phyloP scores from a whole-genome alignment of 495 filamentous ascomycete genomes.

The Penicillium taxi region DNA sequence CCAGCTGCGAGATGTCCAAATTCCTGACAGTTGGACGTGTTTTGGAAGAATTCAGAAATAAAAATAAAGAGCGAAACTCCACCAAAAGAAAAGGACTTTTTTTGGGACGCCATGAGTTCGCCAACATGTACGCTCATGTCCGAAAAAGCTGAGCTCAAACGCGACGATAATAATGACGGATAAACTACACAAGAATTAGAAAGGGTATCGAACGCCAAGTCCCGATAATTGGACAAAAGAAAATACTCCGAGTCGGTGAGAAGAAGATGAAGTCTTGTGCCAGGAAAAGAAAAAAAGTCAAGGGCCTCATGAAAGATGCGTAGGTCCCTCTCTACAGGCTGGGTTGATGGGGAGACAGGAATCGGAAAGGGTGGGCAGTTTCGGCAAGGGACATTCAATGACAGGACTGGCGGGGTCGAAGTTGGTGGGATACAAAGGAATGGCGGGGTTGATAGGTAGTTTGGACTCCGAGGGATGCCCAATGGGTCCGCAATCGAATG shows the following conservation, averaged over 20 bases:
- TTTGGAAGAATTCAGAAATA: neutral
- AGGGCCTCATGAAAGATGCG: conserved; percentile 6
- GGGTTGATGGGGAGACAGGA: conserved; percentile 27
- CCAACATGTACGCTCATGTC: conserved; percentile 18
- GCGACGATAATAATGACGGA: conserved; percentile 18
- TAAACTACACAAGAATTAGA: conserved; percentile 27
- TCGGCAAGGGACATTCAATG: neutral
- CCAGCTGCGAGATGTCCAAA: too few species aligned
- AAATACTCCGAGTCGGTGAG: conserved; percentile 5
- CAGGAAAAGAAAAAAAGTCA: conserved; percentile 3
- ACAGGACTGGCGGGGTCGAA: neutral
- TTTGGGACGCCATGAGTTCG: conserved; percentile 22
- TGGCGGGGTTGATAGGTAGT: conserved; percentile 26
- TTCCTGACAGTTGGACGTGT: too few species aligned
- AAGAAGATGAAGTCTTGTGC: neutral
- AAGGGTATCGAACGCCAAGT: conserved; percentile 24
- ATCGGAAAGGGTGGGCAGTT: neutral
- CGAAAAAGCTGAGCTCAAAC: conserved; percentile 18
- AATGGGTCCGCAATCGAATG: neutral
- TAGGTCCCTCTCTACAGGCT: conserved; percentile 13
- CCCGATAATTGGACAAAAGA: conserved; percentile 13
- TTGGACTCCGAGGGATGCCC: conserved; percentile 1
- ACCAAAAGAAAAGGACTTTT: conserved; percentile 21
- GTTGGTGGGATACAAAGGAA: conserved; percentile 6
- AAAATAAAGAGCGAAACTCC: conserved; percentile 6